Conservation (phyloP, 2,329 filamentous ascomycete genomes). For the Colletotrichum sp. region DNA sequence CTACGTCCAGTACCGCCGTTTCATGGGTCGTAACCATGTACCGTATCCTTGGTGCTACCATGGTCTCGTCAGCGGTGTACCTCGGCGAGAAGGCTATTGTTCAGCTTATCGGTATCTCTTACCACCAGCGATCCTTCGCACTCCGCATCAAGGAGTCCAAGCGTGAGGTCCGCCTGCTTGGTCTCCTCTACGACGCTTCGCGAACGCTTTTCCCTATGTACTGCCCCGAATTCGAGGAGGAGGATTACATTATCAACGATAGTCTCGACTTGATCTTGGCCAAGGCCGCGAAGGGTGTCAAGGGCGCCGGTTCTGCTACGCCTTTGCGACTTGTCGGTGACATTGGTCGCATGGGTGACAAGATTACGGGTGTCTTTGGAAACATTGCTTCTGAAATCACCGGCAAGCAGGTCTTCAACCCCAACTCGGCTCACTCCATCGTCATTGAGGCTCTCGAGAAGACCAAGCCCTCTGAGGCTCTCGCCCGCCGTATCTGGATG, state of each 20-base stretch:
- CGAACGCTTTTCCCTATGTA: conserved; percentile 89
- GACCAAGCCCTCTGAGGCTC: conserved; percentile 82
- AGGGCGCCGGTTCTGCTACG: conserved; percentile 66
- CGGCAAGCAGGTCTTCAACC: conserved; percentile 93
- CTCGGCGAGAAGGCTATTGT: conserved; percentile 80
- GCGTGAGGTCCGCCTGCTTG: conserved; percentile 80
- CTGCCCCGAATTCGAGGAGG: conserved; percentile 86
- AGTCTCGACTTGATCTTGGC: conserved; percentile 73
- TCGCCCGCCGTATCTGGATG: conserved; percentile 97
- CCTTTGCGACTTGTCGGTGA: conserved; percentile 82
- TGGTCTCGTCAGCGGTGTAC: conserved; percentile 73
- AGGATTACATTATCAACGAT: conserved; percentile 92
- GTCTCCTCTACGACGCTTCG: conserved; percentile 89
- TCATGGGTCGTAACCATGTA: conserved; percentile 64
- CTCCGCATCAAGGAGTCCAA: conserved; percentile 89
- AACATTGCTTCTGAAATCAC: conserved; percentile 95
- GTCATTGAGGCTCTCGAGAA: conserved; percentile 90
- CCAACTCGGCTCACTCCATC: conserved; percentile 86
- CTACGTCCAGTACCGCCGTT: conserved; percentile 36
- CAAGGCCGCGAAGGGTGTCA: conserved; percentile 50
- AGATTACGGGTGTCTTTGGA: conserved; percentile 90
- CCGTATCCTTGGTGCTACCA: conserved; percentile 68
- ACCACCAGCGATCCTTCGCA: conserved; percentile 84
- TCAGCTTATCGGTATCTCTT: conserved; percentile 83
- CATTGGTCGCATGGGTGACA: conserved; percentile 85